phyloP scores from a whole-genome alignment of 2,329 filamentous ascomycete species.

The Elsinoe australis region DNA sequence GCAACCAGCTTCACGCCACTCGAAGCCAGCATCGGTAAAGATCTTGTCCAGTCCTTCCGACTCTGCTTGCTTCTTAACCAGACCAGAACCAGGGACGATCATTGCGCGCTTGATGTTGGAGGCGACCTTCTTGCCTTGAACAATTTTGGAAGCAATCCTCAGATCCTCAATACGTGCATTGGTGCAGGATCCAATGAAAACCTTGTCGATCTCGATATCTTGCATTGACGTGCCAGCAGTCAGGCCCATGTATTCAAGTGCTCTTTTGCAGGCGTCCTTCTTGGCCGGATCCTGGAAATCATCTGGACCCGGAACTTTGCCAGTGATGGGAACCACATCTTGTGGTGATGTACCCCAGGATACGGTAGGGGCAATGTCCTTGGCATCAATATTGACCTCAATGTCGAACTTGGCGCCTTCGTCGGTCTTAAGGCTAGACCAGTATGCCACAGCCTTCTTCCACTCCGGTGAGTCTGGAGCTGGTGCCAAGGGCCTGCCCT shows the following conservation, averaged over 20 bases:
- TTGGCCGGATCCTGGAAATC: conserved; percentile 73
- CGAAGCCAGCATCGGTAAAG: conserved; percentile 85
- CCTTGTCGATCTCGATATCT: conserved; percentile 87
- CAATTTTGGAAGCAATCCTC: conserved; percentile 74
- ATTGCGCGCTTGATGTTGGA: conserved; percentile 86
- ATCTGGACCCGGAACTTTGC: conserved; percentile 80
- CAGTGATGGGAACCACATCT: conserved; percentile 91
- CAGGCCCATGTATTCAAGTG: conserved; percentile 95
- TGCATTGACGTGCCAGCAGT: conserved; percentile 80
- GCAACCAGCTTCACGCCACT: conserved; percentile 97
- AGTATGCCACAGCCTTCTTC: conserved; percentile 82
- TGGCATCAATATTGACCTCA: conserved; percentile 81
- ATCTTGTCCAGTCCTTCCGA: conserved; percentile 87
- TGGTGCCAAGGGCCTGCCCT: conserved; percentile 80
- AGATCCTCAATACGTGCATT: conserved; percentile 96
- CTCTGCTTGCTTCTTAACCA: conserved; percentile 89
- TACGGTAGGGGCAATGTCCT: conserved; percentile 87
- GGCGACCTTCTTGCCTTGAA: conserved; percentile 81
- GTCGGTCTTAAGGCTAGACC: conserved; percentile 78
- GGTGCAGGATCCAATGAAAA: conserved; percentile 97
- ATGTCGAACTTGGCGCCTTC: conserved; percentile 82
- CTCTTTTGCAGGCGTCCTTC: conserved; percentile 69
- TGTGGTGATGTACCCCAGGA: conserved; percentile 97
- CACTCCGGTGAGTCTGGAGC: conserved; percentile 77
- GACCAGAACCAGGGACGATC: conserved; percentile 91